Evolutionary conservation across 768 basidiomycete species (phyloP).

Genomic region (Xanthoconium stramineum): DNA sequence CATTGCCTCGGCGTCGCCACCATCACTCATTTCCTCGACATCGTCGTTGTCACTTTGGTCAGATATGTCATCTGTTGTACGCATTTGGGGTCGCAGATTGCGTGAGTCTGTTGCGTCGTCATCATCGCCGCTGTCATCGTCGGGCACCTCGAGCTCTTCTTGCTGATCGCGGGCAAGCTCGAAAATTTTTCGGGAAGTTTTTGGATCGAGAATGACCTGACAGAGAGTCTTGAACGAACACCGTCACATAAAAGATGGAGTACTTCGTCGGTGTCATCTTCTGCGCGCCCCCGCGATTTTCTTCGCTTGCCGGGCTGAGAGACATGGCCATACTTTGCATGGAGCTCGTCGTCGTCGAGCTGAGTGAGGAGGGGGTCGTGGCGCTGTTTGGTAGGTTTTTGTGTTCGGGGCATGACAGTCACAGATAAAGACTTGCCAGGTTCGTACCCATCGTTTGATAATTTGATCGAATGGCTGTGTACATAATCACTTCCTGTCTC

Average conservation of each 20-base stretch:
- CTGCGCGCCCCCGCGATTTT: conserved; percentile 49
- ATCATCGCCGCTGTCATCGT: conserved; percentile 51
- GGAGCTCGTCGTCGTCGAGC: conserved; percentile 71
- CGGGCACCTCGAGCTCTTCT: conserved; percentile 72
- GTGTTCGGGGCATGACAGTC: conserved; percentile 61
- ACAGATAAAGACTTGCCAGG: background rate
- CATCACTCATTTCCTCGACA: conserved; percentile 17
- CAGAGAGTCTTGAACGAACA: background rate
- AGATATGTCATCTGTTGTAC: conserved; percentile 48
- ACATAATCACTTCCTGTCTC: background rate
- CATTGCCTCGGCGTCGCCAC: conserved; percentile 52
- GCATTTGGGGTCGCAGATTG: conserved; percentile 24
- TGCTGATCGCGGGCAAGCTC: conserved; percentile 92
- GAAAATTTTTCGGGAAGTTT: conserved; percentile 83
- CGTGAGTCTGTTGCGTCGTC: conserved; percentile 26
- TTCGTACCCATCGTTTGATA: no score
- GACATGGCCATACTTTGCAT: conserved; percentile 75
- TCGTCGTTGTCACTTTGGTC: conserved; percentile 50
- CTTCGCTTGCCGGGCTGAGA: conserved; percentile 73
- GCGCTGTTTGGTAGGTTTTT: conserved; percentile 55
- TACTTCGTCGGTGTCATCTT: conserved; percentile 64
- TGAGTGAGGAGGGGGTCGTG: conserved; percentile 89
- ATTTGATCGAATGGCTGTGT: conserved; percentile 12
- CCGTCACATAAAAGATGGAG: conserved; percentile 11
- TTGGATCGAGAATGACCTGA: conserved; percentile 73